Percentiles rank a stretch among this genome's conserved stretches.
These are phyloP conservation scores for Panicum hallii DNA, from an alignment of 202 grass and related monocot species.

Conservation along the genomic window DNA sequence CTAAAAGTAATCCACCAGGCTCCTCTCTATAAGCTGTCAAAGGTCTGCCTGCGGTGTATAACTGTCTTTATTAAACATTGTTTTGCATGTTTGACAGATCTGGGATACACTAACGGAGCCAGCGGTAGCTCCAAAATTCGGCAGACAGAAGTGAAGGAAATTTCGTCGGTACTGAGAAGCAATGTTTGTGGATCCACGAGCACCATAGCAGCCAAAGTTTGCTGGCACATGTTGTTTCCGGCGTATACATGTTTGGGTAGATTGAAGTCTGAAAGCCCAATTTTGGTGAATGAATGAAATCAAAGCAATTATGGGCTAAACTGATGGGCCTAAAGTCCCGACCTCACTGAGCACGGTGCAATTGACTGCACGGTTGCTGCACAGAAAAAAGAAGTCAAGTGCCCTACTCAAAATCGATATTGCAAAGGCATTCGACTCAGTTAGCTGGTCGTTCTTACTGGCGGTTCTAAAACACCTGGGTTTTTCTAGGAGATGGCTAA, in stretches of 20 bases:
- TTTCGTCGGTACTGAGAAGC: constrained; percentile 3
- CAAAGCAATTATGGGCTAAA: background rate
- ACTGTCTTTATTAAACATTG: background rate
- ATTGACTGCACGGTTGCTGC: too few relatives aligned
- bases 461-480: too few relatives aligned
- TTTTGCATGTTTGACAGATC: constrained; percentile 56
- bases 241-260: constrained; percentile 23
- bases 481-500: too few relatives aligned
- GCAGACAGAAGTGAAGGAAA: constrained; percentile 51
- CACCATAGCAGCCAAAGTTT: background rate
- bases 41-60: background rate
- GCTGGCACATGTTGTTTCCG: background rate
- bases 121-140: constrained; percentile 60
- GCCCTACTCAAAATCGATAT: too few relatives aligned
- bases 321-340: too few relatives aligned
- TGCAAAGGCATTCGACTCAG: too few relatives aligned
- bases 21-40: background rate
- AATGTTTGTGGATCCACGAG: background rate
- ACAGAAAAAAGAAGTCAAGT: too few relatives aligned
- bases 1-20: constrained; percentile 57
- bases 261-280: background rate
- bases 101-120: constrained; percentile 78
- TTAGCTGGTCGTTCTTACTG: too few relatives aligned
- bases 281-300: constrained; percentile 28
- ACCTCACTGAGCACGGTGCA: too few relatives aligned